Percentiles rank a stretch among this genome's conserved stretches.
phyloP scores from a whole-genome alignment of 148 eudicot genomes.

The Euryodendron excelsum region DNA sequence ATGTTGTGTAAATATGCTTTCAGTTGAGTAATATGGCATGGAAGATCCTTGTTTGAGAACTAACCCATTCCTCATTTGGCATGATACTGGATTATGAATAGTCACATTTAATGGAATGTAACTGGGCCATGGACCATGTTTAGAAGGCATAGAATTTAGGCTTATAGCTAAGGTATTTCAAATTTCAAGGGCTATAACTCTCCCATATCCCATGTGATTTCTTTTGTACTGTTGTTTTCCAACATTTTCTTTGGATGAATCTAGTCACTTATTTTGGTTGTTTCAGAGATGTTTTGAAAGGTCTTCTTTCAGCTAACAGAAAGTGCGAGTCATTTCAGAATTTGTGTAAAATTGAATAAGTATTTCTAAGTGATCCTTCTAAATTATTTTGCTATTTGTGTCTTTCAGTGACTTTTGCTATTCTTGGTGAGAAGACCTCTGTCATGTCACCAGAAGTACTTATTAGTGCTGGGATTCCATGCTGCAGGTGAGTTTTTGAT shows the following conservation, averaged over 20 bases:
- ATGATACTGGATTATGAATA: not conserved
- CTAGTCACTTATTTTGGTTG: not conserved
- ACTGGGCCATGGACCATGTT: not conserved
- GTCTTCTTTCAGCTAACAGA: conserved; percentile 6
- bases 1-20: not conserved
- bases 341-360: conserved; percentile 5
- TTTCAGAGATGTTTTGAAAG: not conserved
- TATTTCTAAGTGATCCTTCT: conserved; percentile 8
- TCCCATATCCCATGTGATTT: not conserved
- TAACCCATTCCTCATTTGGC: not conserved
- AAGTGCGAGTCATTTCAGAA: conserved; percentile 1
- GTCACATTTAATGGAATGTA: not conserved
- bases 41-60: not conserved
- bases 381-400: conserved; percentile 2
- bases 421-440: conserved; percentile 93
- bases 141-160: not conserved
- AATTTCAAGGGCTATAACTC: not conserved
- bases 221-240: not conserved
- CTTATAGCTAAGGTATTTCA: not conserved
- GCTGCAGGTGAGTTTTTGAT: conserved; percentile 77
- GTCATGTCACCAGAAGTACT: conserved; percentile 99
- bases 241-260: too few species aligned
- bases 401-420: conserved; percentile 78
- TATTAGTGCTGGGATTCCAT: conserved; percentile 80
- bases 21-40: not conserved